A percentile compares a stretch with the other conserved stretches of the same genome.
These are phyloP conservation scores for Lindgomyces ingoldianus DNA, from an alignment of 495 filamentous ascomycete species.

Conservation along the genomic window DNA sequence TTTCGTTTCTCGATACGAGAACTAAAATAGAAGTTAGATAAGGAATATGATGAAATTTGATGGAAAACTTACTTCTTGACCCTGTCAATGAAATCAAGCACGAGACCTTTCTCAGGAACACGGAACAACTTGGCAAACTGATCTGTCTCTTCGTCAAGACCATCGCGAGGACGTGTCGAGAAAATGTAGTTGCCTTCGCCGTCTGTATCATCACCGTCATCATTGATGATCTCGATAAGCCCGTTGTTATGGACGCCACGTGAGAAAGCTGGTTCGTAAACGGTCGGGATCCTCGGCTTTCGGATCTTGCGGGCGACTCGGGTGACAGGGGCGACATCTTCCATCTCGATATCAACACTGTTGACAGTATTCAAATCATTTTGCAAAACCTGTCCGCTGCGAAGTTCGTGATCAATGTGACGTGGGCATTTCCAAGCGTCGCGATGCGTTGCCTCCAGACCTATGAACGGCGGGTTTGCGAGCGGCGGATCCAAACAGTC, in stretches of 20 bases:
- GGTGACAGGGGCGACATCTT: constrained; percentile 17
- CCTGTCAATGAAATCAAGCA: constrained; percentile 72
- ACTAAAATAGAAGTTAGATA: constrained; percentile 4
- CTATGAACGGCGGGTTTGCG: constrained; percentile 65
- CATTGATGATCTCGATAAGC: constrained; percentile 71
- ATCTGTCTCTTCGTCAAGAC: constrained; percentile 48
- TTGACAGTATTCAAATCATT: constrained; percentile 20
- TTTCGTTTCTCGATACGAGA: constrained; percentile 16
- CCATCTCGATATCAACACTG: constrained; percentile 8
- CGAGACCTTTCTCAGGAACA: constrained; percentile 71
- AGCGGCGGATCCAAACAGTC: constrained; percentile 88
- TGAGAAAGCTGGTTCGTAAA: constrained; percentile 49
- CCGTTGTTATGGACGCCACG: constrained; percentile 74
- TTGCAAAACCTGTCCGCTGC: constrained; percentile 24
- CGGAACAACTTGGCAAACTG: constrained; percentile 52
- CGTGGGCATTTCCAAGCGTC: constrained; percentile 86
- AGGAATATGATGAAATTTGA: not conserved
- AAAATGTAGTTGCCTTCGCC: constrained; percentile 46
- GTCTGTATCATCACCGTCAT: constrained; percentile 58
- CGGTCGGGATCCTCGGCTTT: constrained; percentile 55
- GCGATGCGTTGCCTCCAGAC: constrained; percentile 49
- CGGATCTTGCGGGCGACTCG: constrained; percentile 48
- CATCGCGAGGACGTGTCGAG: constrained; percentile 51
- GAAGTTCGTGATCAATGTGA: constrained; percentile 67
- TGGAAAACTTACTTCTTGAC: constrained; percentile 40